Evolutionary conservation across 345 rosid species (phyloP).

Genomic region (Bruguiera sexangula): DNA sequence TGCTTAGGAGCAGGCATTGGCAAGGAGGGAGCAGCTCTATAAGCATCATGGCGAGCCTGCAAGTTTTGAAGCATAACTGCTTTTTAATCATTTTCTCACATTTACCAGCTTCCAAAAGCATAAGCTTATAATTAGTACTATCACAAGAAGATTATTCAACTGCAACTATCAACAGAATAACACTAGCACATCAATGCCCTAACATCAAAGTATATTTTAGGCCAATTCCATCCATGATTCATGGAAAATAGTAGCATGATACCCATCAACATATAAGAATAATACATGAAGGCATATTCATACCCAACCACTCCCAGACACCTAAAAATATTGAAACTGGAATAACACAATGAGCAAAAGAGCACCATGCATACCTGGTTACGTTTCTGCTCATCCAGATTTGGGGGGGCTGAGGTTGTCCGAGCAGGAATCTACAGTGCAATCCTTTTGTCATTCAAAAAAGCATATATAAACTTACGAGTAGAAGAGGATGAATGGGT

Average conservation of each 20-base stretch:
- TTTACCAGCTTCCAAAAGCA: too few relatives aligned
- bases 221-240: not conserved
- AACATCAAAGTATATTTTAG: not conserved
- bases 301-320: not conserved
- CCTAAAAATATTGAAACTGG: not conserved
- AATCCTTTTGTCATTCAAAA: conserved; percentile 11
- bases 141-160: not conserved
- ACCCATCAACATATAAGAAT: too few relatives aligned
- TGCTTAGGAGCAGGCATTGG: conserved; percentile 59
- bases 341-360: not conserved
- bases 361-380: conserved; percentile 53
- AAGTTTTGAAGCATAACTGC: conserved; percentile 13
- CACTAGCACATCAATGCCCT: not conserved
- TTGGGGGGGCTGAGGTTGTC: conserved; percentile 95
- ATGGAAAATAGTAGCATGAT: too few relatives aligned
- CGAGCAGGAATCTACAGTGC: conserved; percentile 79
- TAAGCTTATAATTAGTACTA: too few relatives aligned
- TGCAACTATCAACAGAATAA: not conserved
- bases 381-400: conserved; percentile 95
- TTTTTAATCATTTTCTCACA: not conserved
- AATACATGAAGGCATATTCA: too few relatives aligned
- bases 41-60: conserved; percentile 71
- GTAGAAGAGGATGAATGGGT: not conserved
- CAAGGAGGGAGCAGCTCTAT: conserved; percentile 45
- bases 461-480: not conserved